phyloP scores from a whole-genome alignment of 2,329 filamentous ascomycete genomes.

The Keithomyces neogunnii region DNA sequence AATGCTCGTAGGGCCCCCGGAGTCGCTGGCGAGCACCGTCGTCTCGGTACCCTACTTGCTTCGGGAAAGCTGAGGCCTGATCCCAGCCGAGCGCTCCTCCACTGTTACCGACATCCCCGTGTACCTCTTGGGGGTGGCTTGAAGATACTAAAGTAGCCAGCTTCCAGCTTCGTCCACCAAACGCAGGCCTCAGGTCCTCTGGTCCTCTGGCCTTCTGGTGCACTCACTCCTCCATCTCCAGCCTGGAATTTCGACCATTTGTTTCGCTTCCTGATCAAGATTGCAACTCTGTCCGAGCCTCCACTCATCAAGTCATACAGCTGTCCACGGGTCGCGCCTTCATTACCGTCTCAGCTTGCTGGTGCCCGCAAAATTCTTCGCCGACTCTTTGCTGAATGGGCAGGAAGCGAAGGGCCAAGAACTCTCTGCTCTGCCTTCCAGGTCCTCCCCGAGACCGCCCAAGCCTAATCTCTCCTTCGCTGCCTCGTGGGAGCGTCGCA shows the following conservation, averaged over 20 bases:
- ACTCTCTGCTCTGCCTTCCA: background rate
- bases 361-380: background rate
- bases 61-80: slow-evolving; percentile 22
- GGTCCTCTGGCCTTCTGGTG: too few relatives aligned
- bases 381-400: background rate
- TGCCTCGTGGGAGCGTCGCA: background rate
- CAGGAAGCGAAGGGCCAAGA: background rate
- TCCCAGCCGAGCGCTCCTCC: slow-evolving; percentile 22
- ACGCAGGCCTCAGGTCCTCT: background rate
- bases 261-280: background rate
- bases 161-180: background rate
- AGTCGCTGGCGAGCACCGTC: slow-evolving; percentile 19
- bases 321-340: background rate
- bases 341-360: background rate
- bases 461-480: background rate
- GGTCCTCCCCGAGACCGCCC: background rate
- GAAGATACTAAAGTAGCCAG: too few relatives aligned
- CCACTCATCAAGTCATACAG: too few relatives aligned
- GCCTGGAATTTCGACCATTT: background rate
- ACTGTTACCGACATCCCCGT: slow-evolving; percentile 12
- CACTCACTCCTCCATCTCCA: background rate
- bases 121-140: too few relatives aligned
- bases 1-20: slow-evolving; percentile 37
- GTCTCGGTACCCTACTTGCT: slow-evolving; percentile 2
- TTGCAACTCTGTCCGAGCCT: background rate